Percentiles rank a stretch among this genome's conserved stretches.
These are phyloP conservation scores for Lantana camara DNA, from an alignment of 257 asterid genomes.

Conservation along the genomic window DNA sequence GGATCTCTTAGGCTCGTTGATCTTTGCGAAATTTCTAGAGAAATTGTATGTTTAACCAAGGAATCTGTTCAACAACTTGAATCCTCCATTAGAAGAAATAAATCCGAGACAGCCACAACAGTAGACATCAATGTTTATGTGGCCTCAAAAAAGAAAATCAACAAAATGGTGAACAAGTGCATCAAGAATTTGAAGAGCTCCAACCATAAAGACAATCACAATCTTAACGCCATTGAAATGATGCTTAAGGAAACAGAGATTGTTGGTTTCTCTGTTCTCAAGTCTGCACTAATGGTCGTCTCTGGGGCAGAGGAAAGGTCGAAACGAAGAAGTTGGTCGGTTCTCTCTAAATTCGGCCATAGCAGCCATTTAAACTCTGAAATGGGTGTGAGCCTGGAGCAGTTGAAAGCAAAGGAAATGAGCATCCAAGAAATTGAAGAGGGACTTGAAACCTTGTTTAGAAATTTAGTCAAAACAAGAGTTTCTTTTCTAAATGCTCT, in stretches of 20 bases:
- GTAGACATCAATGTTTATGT: slow-evolving; percentile 22
- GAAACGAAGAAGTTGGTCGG: slow-evolving; percentile 24
- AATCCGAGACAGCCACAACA: slow-evolving; percentile 21
- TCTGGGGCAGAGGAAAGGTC: slow-evolving; percentile 23
- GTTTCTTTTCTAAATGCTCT: slow-evolving; percentile 34
- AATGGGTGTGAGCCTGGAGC: too few species aligned
- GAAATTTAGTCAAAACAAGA: slow-evolving; percentile 30
- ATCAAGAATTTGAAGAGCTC: too few species aligned
- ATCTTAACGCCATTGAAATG: too few species aligned
- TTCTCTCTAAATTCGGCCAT: slow-evolving; percentile 29
- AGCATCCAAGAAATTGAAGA: slow-evolving; percentile 21
- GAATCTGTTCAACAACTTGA: slow-evolving; percentile 33
- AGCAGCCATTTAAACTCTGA: slow-evolving; percentile 10
- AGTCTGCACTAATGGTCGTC: too few species aligned
- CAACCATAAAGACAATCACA: too few species aligned
- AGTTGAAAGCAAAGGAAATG: too few species aligned
- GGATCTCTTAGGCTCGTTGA: slow-evolving; percentile 40
- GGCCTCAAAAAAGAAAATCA: too few species aligned
- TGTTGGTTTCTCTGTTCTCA: too few species aligned
- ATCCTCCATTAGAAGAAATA: slow-evolving; percentile 43
- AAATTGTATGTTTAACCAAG: slow-evolving; percentile 17
- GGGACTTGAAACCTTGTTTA: too few species aligned
- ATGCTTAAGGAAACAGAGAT: too few species aligned
- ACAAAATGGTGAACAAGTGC: too few species aligned
- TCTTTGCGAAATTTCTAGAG: too few species aligned